Percentiles rank a stretch among this genome's conserved stretches.
Evolutionary conservation across 1,139 yeast species (phyloP).

Genomic region (Spathaspora jeffriesii): DNA sequence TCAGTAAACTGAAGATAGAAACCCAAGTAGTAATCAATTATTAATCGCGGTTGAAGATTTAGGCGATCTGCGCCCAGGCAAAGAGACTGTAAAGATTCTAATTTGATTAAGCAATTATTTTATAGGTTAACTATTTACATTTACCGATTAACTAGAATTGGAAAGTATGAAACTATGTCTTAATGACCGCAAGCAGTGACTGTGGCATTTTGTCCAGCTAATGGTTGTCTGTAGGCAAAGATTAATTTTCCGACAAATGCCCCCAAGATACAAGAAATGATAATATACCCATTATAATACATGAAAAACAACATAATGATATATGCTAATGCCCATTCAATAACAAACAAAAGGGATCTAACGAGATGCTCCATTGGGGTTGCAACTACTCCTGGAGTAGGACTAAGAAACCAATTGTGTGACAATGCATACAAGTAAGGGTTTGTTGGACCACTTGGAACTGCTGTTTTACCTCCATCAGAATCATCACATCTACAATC

Average conservation of each 20-base stretch:
- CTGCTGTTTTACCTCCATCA: slow-evolving; percentile 5
- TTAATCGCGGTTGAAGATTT: no score
- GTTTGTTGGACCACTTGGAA: slow-evolving; percentile 7
- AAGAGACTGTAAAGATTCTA: no score
- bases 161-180: background rate
- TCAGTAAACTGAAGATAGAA: no score
- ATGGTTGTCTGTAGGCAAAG: slow-evolving; percentile 44
- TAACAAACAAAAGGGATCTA: slow-evolving; percentile 48
- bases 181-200: slow-evolving; percentile 6
- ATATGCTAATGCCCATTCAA: slow-evolving; percentile 66
- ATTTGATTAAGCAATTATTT: no score
- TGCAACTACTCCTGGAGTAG: slow-evolving; percentile 27
- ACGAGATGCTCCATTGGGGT: slow-evolving; percentile 48
- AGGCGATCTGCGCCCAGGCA: no score
- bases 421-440: slow-evolving; percentile 34
- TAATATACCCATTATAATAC: slow-evolving; percentile 73
- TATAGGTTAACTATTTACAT: background rate
- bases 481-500: slow-evolving; percentile 5
- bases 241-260: slow-evolving; percentile 59
- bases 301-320: slow-evolving; percentile 69
- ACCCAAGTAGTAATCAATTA: no score
- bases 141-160: background rate
- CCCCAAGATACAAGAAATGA: slow-evolving; percentile 63
- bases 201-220: slow-evolving; percentile 10
- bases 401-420: slow-evolving; percentile 38